These are phyloP conservation scores for Ambrosia hybrid DNA, from an alignment of 140 eudicot genomes.

Conservation along the genomic window DNA sequence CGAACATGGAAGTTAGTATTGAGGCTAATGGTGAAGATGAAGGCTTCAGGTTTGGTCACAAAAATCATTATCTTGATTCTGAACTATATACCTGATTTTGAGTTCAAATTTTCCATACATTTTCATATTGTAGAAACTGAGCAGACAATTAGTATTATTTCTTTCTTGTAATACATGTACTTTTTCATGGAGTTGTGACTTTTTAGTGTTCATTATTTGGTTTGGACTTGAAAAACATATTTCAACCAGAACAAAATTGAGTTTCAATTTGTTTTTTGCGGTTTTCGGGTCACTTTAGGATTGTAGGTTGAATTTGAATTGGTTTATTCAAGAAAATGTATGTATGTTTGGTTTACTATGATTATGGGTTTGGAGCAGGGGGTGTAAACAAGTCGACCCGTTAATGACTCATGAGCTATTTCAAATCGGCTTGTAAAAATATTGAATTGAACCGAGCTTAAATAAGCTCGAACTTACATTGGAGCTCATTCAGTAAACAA, in stretches of 20 bases:
- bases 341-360: background rate
- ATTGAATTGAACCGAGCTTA: background rate
- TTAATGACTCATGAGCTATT: no score
- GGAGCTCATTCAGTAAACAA: no score
- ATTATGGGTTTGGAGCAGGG: background rate
- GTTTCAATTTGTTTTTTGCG: background rate
- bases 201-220: background rate
- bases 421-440: no score
- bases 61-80: constrained; percentile 57
- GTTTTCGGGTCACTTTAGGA: background rate
- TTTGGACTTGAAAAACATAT: background rate
- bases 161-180: constrained; percentile 16
- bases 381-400: background rate
- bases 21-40: constrained; percentile 47
- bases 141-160: constrained; percentile 12
- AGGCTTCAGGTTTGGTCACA: constrained; percentile 47
- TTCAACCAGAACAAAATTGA: background rate
- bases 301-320: background rate
- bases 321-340: background rate
- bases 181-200: background rate
- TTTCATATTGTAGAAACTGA: constrained; percentile 23
- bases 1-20: constrained; percentile 39
- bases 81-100: constrained; percentile 70
- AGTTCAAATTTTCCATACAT: background rate
- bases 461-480: background rate